These are phyloP conservation scores for Fusarium zealandicum DNA, from an alignment of 2,329 filamentous ascomycete genomes.

Conservation along the genomic window DNA sequence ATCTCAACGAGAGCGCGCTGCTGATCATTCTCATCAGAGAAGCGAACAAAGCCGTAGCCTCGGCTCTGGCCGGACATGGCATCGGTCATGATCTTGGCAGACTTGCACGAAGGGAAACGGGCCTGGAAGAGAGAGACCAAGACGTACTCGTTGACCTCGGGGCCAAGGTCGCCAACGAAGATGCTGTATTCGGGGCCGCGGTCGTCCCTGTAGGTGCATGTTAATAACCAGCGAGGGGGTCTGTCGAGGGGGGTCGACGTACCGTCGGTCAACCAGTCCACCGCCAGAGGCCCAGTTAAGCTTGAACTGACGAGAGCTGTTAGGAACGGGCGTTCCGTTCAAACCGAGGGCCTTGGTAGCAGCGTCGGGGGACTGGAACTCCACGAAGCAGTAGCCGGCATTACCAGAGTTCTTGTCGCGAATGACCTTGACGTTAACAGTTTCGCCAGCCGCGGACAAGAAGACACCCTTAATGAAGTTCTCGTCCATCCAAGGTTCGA, in stretches of 20 bases:
- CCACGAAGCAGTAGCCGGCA: slow-evolving; percentile 98
- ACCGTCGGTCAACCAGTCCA: slow-evolving; percentile 92
- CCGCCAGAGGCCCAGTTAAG: slow-evolving; percentile 99
- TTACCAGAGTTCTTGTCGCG: slow-evolving; percentile 99
- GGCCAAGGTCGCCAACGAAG: slow-evolving; percentile 96
- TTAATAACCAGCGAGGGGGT: background rate
- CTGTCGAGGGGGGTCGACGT: slow-evolving; percentile 43
- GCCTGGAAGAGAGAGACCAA: slow-evolving; percentile 96
- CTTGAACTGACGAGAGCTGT: slow-evolving; percentile 95
- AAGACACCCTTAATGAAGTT: slow-evolving; percentile 97
- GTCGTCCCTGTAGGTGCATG: slow-evolving; percentile 72
- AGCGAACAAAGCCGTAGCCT: slow-evolving; percentile 97
- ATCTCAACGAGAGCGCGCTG: slow-evolving; percentile 96
- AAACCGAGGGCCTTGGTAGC: slow-evolving; percentile 90
- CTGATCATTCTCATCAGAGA: slow-evolving; percentile 94
- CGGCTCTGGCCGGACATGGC: slow-evolving; percentile 97
- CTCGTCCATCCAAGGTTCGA: slow-evolving; percentile 99
- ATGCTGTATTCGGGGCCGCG: slow-evolving; percentile 96
- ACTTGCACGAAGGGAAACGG: slow-evolving; percentile 97
- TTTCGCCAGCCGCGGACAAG: slow-evolving; percentile 86
- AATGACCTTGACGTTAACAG: slow-evolving; percentile 99
- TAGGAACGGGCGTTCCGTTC: slow-evolving; percentile 89
- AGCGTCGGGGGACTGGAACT: slow-evolving; percentile 83
- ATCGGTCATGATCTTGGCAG: slow-evolving; percentile 99
- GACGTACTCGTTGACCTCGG: slow-evolving; percentile 98